Conservation (phyloP, 2,329 filamentous ascomycete species). For the Talaromyces sp. region DNA sequence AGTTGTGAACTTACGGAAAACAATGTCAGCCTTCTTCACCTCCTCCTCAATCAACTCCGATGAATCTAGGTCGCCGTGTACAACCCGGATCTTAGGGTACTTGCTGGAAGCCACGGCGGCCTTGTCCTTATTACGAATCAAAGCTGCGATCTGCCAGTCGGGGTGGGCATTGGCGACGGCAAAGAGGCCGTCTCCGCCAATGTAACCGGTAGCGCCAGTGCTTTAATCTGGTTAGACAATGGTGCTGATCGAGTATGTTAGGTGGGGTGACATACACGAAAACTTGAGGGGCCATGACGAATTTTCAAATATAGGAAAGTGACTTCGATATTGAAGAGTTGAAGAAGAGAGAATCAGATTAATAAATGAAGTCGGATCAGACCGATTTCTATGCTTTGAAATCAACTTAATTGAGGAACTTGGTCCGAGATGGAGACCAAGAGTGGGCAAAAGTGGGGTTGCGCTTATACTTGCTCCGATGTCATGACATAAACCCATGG, state of each 20-base stretch:
- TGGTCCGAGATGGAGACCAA: slow-evolving; percentile 5
- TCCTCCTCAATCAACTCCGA: slow-evolving; percentile 45
- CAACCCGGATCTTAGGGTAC: slow-evolving; percentile 46
- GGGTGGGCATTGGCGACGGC: slow-evolving; percentile 49
- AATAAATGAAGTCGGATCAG: background rate
- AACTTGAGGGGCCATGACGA: slow-evolving; percentile 36
- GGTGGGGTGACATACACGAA: slow-evolving; percentile 33
- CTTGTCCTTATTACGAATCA: slow-evolving; percentile 50
- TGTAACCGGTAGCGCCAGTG: slow-evolving; percentile 57
- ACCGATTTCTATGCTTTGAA: slow-evolving; percentile 26
- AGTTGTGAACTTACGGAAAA: slow-evolving; percentile 42
- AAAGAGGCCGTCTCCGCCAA: slow-evolving; percentile 57
- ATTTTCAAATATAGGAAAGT: background rate
- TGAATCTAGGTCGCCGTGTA: slow-evolving; percentile 49
- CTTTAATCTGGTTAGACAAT: slow-evolving; percentile 35
- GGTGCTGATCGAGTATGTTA: slow-evolving; percentile 13
- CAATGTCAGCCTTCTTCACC: slow-evolving; percentile 51
- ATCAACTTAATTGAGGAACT: slow-evolving; percentile 22
- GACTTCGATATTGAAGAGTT: background rate
- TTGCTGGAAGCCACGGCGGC: slow-evolving; percentile 41
- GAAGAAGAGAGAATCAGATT: background rate
- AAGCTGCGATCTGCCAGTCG: slow-evolving; percentile 49
- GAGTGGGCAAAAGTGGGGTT: slow-evolving; percentile 9
- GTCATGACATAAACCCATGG: too few species aligned
- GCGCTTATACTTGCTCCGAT: too few species aligned